phyloP scores from a whole-genome alignment of 257 asterid genomes.

The Primulina tabacum region DNA sequence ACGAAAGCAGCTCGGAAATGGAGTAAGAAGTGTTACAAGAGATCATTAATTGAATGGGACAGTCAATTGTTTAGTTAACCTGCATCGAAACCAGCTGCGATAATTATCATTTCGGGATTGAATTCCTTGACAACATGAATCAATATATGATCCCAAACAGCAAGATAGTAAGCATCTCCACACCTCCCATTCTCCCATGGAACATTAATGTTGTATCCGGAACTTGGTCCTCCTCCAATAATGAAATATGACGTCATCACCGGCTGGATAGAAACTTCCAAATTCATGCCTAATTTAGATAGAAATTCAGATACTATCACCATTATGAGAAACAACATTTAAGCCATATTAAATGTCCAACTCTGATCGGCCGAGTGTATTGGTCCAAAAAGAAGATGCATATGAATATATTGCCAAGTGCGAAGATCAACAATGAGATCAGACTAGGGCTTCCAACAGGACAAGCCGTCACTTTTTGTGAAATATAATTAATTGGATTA shows the following conservation, averaged over 20 bases:
- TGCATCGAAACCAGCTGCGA: constrained; percentile 98
- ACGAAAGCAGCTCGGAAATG: neutral
- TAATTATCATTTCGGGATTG: constrained; percentile 68
- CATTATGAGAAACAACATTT: constrained; percentile 10
- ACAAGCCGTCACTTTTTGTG: neutral
- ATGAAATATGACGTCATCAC: constrained; percentile 71
- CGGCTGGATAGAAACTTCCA: constrained; percentile 76
- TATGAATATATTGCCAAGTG: neutral
- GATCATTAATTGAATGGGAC: neutral
- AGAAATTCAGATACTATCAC: constrained; percentile 14
- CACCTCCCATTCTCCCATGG: constrained; percentile 89
- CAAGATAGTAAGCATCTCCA: constrained; percentile 94
- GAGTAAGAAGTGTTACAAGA: constrained; percentile 11
- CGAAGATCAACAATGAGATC: too few species aligned
- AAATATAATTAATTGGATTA: too few species aligned
- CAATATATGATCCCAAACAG: constrained; percentile 89
- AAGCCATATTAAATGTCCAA: neutral
- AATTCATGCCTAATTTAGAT: constrained; percentile 57
- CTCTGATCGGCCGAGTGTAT: neutral
- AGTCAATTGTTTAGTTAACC: constrained; percentile 43
- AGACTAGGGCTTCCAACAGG: too few species aligned
- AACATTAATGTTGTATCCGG: constrained; percentile 87
- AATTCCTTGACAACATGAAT: constrained; percentile 88
- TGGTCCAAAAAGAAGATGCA: neutral
- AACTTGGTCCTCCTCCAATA: constrained; percentile 83